phyloP scores from a whole-genome alignment of 2,329 filamentous ascomycete genomes.

The Aspergillus piperis region DNA sequence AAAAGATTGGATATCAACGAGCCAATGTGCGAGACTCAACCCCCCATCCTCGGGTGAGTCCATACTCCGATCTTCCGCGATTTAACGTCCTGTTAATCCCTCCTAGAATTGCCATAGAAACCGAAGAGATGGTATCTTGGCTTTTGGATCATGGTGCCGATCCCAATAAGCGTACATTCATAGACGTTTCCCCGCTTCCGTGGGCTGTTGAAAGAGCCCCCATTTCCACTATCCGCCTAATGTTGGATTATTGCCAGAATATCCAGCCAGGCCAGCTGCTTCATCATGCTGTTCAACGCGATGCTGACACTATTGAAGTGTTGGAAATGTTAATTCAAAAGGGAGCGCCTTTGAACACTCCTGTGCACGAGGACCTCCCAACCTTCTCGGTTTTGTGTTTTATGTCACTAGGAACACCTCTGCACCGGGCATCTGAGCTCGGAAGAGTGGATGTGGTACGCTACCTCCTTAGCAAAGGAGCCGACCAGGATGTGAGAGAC shows the following conservation, averaged over 20 bases:
- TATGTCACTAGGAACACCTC: slow-evolving; percentile 23
- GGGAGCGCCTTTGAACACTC: slow-evolving; percentile 23
- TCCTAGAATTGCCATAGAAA: slow-evolving; percentile 19
- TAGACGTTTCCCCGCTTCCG: slow-evolving; percentile 29
- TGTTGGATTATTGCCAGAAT: slow-evolving; percentile 23
- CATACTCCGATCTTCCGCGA: neutral
- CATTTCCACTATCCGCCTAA: slow-evolving; percentile 21
- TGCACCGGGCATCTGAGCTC: slow-evolving; percentile 26
- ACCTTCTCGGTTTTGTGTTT: slow-evolving; percentile 21
- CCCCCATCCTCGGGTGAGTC: slow-evolving; percentile 25
- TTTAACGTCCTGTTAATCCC: neutral
- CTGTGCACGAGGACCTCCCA: slow-evolving; percentile 23
- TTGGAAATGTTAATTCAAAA: slow-evolving; percentile 21
- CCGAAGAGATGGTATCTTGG: slow-evolving; percentile 28
- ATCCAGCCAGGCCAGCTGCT: slow-evolving; percentile 26
- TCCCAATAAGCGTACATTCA: slow-evolving; percentile 26
- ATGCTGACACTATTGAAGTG: slow-evolving; percentile 19
- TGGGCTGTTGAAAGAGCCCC: slow-evolving; percentile 23
- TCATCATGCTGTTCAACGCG: slow-evolving; percentile 22
- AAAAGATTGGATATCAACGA: slow-evolving; percentile 28
- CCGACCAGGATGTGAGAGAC: slow-evolving; percentile 22
- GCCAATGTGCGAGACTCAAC: slow-evolving; percentile 19
- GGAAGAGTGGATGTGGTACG: slow-evolving; percentile 23
- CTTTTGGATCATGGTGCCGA: slow-evolving; percentile 31
- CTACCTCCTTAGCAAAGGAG: slow-evolving; percentile 23